A percentile compares a stretch with the other conserved stretches of the same genome.
Conservation (phyloP, 345 rosid species). For the Syzygium aqueum region DNA sequence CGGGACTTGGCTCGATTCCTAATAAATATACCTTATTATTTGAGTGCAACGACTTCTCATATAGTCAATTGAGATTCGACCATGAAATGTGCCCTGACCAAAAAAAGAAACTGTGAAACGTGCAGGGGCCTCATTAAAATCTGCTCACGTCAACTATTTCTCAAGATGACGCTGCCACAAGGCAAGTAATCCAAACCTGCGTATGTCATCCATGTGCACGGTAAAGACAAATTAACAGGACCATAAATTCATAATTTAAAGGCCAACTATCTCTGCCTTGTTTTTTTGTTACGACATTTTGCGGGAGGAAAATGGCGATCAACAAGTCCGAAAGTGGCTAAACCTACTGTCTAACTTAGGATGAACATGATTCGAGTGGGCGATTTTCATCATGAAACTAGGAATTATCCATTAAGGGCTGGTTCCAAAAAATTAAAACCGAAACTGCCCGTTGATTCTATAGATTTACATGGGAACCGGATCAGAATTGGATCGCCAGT, state of each 20-base stretch:
- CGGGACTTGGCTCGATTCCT: neutral
- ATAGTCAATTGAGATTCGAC: neutral
- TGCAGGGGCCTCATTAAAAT: neutral
- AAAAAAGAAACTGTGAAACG: neutral
- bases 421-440: too few relatives aligned
- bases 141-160: neutral
- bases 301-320: neutral
- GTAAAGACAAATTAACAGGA: neutral
- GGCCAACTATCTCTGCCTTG: neutral
- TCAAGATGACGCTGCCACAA: neutral
- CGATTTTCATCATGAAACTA: too few relatives aligned
- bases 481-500: too few relatives aligned
- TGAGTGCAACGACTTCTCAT: neutral
- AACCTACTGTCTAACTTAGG: too few relatives aligned
- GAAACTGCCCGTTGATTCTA: too few relatives aligned
- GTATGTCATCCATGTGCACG: too few relatives aligned
- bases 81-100: too few relatives aligned
- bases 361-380: too few relatives aligned
- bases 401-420: too few relatives aligned
- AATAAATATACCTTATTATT: neutral
- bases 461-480: too few relatives aligned
- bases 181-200: too few relatives aligned
- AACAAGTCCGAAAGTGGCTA: too few relatives aligned
- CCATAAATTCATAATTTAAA: neutral
- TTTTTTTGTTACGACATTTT: neutral